phyloP scores from a whole-genome alignment of 169 alveolate species.

The Cryptosporidium ubiquitum region DNA sequence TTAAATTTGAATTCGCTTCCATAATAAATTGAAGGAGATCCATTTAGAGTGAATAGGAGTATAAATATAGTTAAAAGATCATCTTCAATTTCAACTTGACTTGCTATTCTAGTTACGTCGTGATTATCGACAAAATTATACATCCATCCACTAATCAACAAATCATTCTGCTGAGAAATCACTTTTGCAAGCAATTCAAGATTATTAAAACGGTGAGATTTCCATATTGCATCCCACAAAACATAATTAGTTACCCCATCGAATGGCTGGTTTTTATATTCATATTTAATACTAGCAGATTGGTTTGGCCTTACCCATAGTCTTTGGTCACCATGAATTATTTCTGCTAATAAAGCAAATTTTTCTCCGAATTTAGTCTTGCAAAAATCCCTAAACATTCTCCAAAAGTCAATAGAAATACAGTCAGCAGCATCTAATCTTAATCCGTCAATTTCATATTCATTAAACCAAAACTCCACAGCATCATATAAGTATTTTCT shows the following conservation, averaged over 20 bases:
- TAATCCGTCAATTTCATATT: constrained; percentile 50
- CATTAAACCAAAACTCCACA: constrained; percentile 49
- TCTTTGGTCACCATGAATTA: constrained; percentile 32
- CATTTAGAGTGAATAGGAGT: constrained; percentile 25
- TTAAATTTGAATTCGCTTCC: constrained; percentile 61
- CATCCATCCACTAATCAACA: constrained; percentile 44
- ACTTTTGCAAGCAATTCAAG: constrained; percentile 4
- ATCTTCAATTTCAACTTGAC: constrained; percentile 19
- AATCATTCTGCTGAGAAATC: constrained; percentile 2
- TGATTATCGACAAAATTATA: constrained; percentile 67
- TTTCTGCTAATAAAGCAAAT: constrained; percentile 61
- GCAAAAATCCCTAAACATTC: constrained; percentile 37
- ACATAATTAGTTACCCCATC: constrained; percentile 63
- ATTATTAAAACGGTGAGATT: constrained; percentile 20
- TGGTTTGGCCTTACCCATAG: constrained; percentile 41
- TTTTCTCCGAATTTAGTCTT: constrained; percentile 40
- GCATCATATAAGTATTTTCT: constrained; percentile 62
- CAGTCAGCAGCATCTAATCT: constrained; percentile 71
- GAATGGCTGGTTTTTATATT: constrained; percentile 29
- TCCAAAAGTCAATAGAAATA: constrained; percentile 57
- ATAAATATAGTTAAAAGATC: constrained; percentile 39
- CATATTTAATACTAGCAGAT: neutral
- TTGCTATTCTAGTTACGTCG: constrained; percentile 68
- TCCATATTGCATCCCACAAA: constrained; percentile 67
- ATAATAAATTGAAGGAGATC: constrained; percentile 66